phyloP scores from a whole-genome alignment of 768 basidiomycete species.

The Leccinum ochraceum region DNA sequence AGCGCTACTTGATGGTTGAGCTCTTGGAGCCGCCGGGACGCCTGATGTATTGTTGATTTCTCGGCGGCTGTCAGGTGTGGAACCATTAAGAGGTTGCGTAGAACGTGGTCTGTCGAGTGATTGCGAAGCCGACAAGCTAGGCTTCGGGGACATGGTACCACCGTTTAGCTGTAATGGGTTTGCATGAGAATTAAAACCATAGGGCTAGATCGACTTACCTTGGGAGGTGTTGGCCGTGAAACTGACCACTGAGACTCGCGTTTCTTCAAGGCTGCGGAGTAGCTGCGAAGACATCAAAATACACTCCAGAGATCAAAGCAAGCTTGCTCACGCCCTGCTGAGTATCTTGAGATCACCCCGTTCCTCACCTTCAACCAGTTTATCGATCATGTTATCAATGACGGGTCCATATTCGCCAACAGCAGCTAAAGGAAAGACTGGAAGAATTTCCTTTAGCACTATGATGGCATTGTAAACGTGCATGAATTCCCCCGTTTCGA shows the following conservation, averaged over 20 bases:
- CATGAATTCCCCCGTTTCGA: conserved; percentile 91
- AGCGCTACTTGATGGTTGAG: conserved; percentile 44
- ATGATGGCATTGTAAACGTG: conserved; percentile 97
- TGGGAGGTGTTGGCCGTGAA: conserved; percentile 31
- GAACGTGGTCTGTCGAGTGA: conserved; percentile 34
- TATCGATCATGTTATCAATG: conserved; percentile 63
- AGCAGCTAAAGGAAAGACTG: conserved; percentile 79
- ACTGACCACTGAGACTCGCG: conserved; percentile 59
- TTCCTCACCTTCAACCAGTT: conserved; percentile 71
- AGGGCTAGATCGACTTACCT: conserved; percentile 27
- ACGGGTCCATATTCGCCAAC: conserved; percentile 54
- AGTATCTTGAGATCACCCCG: conserved; percentile 84
- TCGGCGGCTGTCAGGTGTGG: conserved; percentile 41
- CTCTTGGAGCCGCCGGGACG: conserved; percentile 50
- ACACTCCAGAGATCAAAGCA: not conserved
- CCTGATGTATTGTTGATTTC: conserved; percentile 29
- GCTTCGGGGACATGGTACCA: conserved; percentile 30
- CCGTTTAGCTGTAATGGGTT: conserved; percentile 27
- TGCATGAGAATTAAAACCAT: not conserved
- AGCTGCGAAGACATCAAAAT: conserved; percentile 41
- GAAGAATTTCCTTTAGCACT: conserved; percentile 86
- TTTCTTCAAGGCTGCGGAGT: conserved; percentile 74
- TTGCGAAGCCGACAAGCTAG: conserved; percentile 29
- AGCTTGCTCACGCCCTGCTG: conserved; percentile 62
- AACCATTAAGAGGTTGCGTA: conserved; percentile 42